Evolutionary conservation across 116 monocot genomes (phyloP), one percentile per base, ranked within the genome.

Genomic region (Zostera marina): DNA sequence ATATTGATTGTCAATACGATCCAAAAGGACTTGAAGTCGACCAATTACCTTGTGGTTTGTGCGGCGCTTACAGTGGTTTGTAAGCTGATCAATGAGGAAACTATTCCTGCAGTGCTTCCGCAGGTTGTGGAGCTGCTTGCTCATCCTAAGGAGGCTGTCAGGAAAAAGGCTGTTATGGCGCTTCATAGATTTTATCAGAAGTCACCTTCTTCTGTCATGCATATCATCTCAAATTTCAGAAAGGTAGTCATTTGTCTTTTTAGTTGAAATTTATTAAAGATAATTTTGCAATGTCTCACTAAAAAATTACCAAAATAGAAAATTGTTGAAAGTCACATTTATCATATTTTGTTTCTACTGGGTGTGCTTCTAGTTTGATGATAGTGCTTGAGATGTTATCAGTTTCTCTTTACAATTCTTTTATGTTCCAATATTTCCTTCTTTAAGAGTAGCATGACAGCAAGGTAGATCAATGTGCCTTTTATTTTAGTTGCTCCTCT

Each of bases 91-190:
- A 89, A 85, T 17, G 96, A 89, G 82, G 96, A 96, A 78, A 89
- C 96, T 1, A 96, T 89, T 14, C 96, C 90, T 0, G 96, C 96
- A 1, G 90, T 96, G 63, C 70, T 96, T 56, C 90, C 90, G 40
- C 96, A 96, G 78, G 90, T 96, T 43, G 85, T 96, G 12, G 96
- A 96, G 64, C 63, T 96, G 59, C 61, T 96, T 5, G 76, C 59
- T 15, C 96, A 96, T 43, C 74, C 75, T 19, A 96, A 90, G 80
- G 96, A 96, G 68, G 70, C 85, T 3, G 90, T 96, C 1, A 65
- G 90, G 71, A 89, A 86, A 85, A 89, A 96, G 74, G 90, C 96
- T 1, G 76, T 96, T 16, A 89, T 96, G 96, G 90, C 96, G 10
- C 72, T 96, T 15, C 96, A 96, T 51, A 69, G 96, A 39, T 96